Percentiles rank a stretch among this genome's conserved stretches.
Evolutionary conservation across 2,329 filamentous ascomycete species (phyloP).

Genomic region (Sarocladium kiliense): DNA sequence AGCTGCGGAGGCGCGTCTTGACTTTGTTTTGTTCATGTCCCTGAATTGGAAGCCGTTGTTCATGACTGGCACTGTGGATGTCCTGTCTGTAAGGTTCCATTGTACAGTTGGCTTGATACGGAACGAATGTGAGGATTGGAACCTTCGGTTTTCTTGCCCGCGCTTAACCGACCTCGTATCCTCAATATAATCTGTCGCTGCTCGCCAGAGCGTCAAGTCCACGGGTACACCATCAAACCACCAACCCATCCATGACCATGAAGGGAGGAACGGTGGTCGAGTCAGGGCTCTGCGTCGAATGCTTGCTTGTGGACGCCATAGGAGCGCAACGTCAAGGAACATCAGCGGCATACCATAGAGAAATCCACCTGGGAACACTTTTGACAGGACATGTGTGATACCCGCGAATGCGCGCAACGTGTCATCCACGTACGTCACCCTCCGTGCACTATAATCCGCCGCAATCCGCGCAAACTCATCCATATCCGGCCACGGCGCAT

Average conservation of each 20-base stretch:
- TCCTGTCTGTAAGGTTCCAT: slow-evolving; percentile 36
- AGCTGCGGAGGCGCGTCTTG: slow-evolving; percentile 17
- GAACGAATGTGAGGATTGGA: slow-evolving; percentile 31
- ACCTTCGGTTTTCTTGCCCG: slow-evolving; percentile 23
- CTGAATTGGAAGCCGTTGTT: slow-evolving; percentile 34
- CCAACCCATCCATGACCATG: slow-evolving; percentile 45
- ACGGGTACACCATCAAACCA: slow-evolving; percentile 39
- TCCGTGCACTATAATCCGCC: slow-evolving; percentile 36
- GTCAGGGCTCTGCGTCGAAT: slow-evolving; percentile 32
- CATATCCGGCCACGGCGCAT: slow-evolving; percentile 39
- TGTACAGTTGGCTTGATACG: slow-evolving; percentile 31
- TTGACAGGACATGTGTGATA: slow-evolving; percentile 36
- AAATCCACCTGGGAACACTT: slow-evolving; percentile 36
- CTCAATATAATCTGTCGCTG: slow-evolving; percentile 38
- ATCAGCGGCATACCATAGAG: slow-evolving; percentile 41
- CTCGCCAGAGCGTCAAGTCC: slow-evolving; percentile 36
- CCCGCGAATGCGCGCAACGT: slow-evolving; percentile 37
- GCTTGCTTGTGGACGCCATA: slow-evolving; percentile 39
- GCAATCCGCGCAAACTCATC: slow-evolving; percentile 39
- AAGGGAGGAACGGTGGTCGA: slow-evolving; percentile 33
- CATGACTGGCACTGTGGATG: slow-evolving; percentile 25
- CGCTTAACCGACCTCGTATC: slow-evolving; percentile 26
- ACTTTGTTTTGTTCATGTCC: slow-evolving; percentile 29
- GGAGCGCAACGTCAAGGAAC: slow-evolving; percentile 38
- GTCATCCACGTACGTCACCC: slow-evolving; percentile 34